These are phyloP conservation scores for Durotheca rogersii DNA, from an alignment of 495 filamentous ascomycete genomes.

Conservation along the genomic window DNA sequence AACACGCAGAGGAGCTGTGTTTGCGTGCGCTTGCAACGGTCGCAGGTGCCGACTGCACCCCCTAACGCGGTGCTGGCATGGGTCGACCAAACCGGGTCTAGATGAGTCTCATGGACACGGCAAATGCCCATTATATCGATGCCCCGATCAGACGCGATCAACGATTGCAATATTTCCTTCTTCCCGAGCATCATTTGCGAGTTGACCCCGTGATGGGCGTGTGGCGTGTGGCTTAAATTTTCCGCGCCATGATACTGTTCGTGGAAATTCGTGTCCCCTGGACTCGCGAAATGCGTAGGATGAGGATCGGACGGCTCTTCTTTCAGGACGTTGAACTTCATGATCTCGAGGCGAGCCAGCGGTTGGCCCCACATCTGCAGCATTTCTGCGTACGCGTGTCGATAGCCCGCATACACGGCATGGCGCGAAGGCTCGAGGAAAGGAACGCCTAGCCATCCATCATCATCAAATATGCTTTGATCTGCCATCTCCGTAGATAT, in stretches of 20 bases:
- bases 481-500: conserved; percentile 73
- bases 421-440: conserved; percentile 66
- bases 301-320: conserved; percentile 37
- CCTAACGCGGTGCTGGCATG: conserved; percentile 41
- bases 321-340: conserved; percentile 74
- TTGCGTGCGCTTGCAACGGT: conserved; percentile 52
- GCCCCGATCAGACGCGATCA: conserved; percentile 47
- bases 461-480: conserved; percentile 73
- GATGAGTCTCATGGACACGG: conserved; percentile 55
- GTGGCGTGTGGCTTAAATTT: conserved; percentile 24
- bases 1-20: conserved; percentile 58
- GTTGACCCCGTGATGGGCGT: conserved; percentile 20
- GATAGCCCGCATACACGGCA: conserved; percentile 66
- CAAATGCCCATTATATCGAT: conserved; percentile 63
- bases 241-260: conserved; percentile 37
- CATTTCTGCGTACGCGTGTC: conserved; percentile 77
- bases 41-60: conserved; percentile 58
- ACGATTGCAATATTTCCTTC: conserved; percentile 43
- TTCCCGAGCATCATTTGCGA: conserved; percentile 52
- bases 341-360: conserved; percentile 71
- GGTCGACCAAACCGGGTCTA: conserved; percentile 50
- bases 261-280: conserved; percentile 33
- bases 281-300: conserved; percentile 27
- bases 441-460: conserved; percentile 65
- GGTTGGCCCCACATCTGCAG: conserved; percentile 81